Percentiles rank a stretch among this genome's conserved stretches.
Conservation (phyloP, 2,329 filamentous ascomycete species). For the Fusarium chlamydosporum region DNA sequence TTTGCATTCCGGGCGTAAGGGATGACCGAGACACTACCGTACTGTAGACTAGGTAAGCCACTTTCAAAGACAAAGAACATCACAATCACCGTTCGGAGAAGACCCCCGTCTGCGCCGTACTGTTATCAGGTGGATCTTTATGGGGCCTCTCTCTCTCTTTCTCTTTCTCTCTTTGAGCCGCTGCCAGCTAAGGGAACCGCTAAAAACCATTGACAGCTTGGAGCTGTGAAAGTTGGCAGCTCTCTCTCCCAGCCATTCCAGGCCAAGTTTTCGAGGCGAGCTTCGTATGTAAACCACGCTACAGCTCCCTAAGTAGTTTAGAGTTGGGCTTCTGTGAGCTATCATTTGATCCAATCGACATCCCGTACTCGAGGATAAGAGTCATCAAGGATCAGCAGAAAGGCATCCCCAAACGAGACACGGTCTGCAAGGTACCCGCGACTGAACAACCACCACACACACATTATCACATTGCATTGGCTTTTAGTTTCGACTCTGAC, state of each 20-base stretch:
- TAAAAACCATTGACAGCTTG: constrained; percentile 3
- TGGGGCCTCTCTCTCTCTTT: constrained; percentile 6
- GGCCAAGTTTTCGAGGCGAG: constrained; percentile 10
- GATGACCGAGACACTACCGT: constrained; percentile 13
- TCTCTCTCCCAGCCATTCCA: constrained; percentile 3
- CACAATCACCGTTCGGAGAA: constrained; percentile 1
- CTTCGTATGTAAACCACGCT: background rate
- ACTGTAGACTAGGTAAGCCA: background rate
- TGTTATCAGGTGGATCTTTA: background rate
- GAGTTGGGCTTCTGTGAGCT: constrained; percentile 28
- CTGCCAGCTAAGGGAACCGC: background rate
- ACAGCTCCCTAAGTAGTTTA: background rate
- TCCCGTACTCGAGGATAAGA: constrained; percentile 1
- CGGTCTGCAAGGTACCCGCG: constrained; percentile 50
- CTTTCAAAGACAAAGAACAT: constrained; percentile 28
- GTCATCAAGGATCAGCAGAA: constrained; percentile 32
- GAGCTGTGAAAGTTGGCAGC: background rate
- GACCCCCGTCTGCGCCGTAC: constrained; percentile 1
- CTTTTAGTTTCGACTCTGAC: background rate
- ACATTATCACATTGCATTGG: constrained; percentile 15
- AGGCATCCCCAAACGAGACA: constrained; percentile 20
- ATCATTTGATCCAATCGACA: constrained; percentile 39
- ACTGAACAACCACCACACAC: constrained; percentile 25
- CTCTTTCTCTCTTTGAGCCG: too few species aligned
- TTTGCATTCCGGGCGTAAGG: constrained; percentile 37